Evolutionary conservation across 2,329 filamentous ascomycete genomes (phyloP), one percentile per base, ranked within the genome.

Genomic region (Fusarium anguioides): DNA sequence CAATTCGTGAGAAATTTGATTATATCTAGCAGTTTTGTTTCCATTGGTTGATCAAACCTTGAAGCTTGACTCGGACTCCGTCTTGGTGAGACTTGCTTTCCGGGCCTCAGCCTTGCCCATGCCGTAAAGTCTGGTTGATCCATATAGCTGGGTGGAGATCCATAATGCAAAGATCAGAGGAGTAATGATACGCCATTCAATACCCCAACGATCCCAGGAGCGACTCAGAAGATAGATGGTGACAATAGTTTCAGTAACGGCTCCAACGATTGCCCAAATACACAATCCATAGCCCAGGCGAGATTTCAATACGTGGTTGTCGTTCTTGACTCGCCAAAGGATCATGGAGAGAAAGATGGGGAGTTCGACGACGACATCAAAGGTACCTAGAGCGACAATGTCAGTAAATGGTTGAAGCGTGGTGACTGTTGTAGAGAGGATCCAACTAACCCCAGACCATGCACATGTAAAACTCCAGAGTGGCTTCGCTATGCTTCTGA

Each of bases 391-490:
- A 3, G 15, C 24, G 7, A 12, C 1, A n/a, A 1, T 21, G 20
- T 54, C 12, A 61, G 56, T 18, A 24, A 24, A 9, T 6, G 2
- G 4, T 4, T 2, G 11, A 4, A 2, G 5, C 14, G 7, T 8
- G 1, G 8, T 10, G 7, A 15, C 4, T 17, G 26, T 8, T 11
- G 6, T 4, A 6, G 3, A 2, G 8, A 6, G 4, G 8, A 9
- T 6, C 4, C 8, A 15, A 60, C 54, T 26, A 11, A 61, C 58
- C 58, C 58, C 58, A 61, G 27, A 61, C 47, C 58, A 61, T 61
- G 33, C 58, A 61, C 58, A 61, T 61, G n/a, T 54, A 61, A 18
- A 61, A 61, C n/a, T 61, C 58, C 0, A 54, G 5, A 2, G 58
- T 54, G 7, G 58, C 58, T 23, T 61, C 56, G 6, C 12, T 46